Evolutionary conservation across 2,329 filamentous ascomycete genomes (phyloP).

Genomic region (Trichothecium roseum): DNA sequence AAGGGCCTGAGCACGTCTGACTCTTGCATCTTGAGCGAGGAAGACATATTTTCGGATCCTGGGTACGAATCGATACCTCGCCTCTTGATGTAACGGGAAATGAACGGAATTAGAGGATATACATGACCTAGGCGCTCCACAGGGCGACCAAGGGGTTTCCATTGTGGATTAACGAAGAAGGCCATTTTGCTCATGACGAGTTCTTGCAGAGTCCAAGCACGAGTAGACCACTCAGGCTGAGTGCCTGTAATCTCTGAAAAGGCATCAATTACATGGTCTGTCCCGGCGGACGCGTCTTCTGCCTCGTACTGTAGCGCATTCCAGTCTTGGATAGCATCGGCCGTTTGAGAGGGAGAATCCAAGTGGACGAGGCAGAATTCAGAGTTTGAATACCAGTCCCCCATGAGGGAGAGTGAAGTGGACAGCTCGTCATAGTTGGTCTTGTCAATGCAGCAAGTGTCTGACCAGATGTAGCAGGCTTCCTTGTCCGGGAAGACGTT

Average conservation of each 20-base stretch:
- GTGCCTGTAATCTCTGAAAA: not conserved
- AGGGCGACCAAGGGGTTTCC: conserved; percentile 3
- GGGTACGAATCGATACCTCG: too few relatives aligned
- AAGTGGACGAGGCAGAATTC: conserved; percentile 10
- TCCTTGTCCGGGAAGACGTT: not conserved
- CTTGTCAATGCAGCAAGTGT: conserved; percentile 17
- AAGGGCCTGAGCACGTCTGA: too few relatives aligned
- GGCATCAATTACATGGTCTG: too few relatives aligned
- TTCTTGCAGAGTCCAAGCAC: conserved; percentile 5
- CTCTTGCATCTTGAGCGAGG: too few relatives aligned
- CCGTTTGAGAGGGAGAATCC: conserved; percentile 2
- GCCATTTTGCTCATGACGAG: conserved; percentile 6
- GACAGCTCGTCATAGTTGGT: conserved; percentile 12
- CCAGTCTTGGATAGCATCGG: conserved; percentile 1
- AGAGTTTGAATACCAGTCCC: conserved; percentile 12
- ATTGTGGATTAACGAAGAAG: conserved; percentile 3
- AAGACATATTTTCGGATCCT: too few relatives aligned
- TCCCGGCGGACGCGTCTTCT: not conserved
- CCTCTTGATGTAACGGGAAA: too few relatives aligned
- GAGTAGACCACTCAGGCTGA: conserved; percentile 1
- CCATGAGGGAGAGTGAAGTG: conserved; percentile 17
- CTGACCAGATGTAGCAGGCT: conserved; percentile 10
- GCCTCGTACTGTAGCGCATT: not conserved
- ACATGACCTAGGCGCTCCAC: conserved; percentile 3
- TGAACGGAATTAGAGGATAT: conserved; percentile 3